Conservation (phyloP, 768 basidiomycete species). For the Lentinula lateritia region DNA sequence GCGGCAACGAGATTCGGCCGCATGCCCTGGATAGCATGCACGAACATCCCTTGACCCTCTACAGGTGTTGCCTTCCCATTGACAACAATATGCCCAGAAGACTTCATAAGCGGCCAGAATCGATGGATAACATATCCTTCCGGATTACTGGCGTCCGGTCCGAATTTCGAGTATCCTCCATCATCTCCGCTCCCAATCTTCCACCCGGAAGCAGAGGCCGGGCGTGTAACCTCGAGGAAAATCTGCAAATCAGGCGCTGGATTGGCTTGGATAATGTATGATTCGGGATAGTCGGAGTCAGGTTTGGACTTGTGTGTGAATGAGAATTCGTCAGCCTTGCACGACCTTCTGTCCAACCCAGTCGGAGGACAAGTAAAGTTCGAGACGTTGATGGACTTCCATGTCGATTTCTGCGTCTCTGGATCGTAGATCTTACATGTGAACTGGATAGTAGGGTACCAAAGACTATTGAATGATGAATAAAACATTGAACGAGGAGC, state of each 20-base stretch:
- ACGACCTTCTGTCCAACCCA: constrained; percentile 77
- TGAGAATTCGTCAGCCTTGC: constrained; percentile 81
- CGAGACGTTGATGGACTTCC: constrained; percentile 84
- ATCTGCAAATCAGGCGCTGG: constrained; percentile 77
- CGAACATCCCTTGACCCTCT: constrained; percentile 75
- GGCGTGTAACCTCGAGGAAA: constrained; percentile 66
- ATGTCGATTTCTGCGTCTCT: constrained; percentile 62
- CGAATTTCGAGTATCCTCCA: constrained; percentile 89
- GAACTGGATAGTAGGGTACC: constrained; percentile 94
- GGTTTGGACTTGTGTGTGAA: constrained; percentile 58
- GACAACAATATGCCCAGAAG: constrained; percentile 61
- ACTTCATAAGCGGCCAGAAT: constrained; percentile 76
- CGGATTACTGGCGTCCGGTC: constrained; percentile 56
- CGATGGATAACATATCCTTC: constrained; percentile 88
- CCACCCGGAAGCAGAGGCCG: constrained; percentile 73
- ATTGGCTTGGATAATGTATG: constrained; percentile 75
- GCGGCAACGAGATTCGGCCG: constrained; percentile 89
- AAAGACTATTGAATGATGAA: constrained; percentile 47
- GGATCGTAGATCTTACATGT: constrained; percentile 86
- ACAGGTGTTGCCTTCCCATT: constrained; percentile 55
- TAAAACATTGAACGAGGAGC: constrained; percentile 4
- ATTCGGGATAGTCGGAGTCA: constrained; percentile 61
- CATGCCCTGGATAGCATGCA: constrained; percentile 98
- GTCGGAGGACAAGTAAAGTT: constrained; percentile 77
- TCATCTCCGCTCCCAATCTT: constrained; percentile 86